These are phyloP conservation scores for Synchytrium microbalum DNA, from an alignment of 371 early-diverging fungal species.

Conservation along the genomic window DNA sequence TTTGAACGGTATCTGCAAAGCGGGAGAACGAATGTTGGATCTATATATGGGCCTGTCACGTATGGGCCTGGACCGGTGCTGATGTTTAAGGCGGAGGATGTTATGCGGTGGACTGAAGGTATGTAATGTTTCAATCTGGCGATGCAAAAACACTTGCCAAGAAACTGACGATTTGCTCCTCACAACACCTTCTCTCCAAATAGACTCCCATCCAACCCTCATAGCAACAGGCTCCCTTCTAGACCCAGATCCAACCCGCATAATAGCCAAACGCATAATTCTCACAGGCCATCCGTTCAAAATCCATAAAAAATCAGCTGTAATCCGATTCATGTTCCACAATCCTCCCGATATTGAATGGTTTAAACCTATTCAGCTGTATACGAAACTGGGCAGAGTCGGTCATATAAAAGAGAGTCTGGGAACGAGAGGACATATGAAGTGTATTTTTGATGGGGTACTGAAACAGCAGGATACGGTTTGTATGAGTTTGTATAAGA, in stretches of 20 bases:
- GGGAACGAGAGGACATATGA: conserved; percentile 98
- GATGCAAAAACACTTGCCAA: background rate
- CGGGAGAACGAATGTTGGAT: conserved; percentile 64
- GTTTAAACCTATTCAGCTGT: conserved; percentile 89
- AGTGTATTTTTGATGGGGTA: conserved; percentile 85
- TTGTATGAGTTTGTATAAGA: conserved; percentile 90
- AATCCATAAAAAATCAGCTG: conserved; percentile 83
- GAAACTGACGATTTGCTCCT: no score
- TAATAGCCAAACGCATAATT: conserved; percentile 87
- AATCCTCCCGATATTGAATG: conserved; percentile 81
- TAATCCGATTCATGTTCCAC: conserved; percentile 95
- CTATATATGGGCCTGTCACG: conserved; percentile 81
- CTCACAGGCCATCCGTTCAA: conserved; percentile 93
- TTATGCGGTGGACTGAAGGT: background rate
- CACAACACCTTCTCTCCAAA: no score
- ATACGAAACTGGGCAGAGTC: conserved; percentile 79
- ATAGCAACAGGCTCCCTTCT: conserved; percentile 73
- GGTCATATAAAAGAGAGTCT: conserved; percentile 89
- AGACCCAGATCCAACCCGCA: conserved; percentile 71
- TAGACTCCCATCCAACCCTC: conserved; percentile 30
- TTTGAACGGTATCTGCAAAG: conserved; percentile 80
- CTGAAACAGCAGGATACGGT: conserved; percentile 88
- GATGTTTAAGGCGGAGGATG: conserved; percentile 39
- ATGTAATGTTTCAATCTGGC: background rate
- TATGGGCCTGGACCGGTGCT: conserved; percentile 73